phyloP scores from a whole-genome alignment of 2,329 filamentous ascomycete genomes.

The Arthroderma uncinatum region DNA sequence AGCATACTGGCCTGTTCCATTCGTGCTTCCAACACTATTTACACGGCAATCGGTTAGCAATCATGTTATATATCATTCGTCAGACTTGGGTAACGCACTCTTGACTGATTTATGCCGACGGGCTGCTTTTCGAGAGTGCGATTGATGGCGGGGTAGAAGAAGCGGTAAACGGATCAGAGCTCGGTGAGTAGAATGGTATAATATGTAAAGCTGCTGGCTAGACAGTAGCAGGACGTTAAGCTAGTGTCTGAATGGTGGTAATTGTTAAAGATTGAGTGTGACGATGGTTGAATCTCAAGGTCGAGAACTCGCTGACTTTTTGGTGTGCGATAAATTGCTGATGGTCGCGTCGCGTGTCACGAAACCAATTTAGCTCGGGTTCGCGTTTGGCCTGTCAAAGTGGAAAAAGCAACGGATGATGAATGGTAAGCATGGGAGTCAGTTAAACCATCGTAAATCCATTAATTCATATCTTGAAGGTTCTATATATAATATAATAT shows the following conservation, averaged over 20 bases:
- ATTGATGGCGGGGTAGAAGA: neutral
- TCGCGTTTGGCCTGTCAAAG: neutral
- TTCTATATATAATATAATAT: slow-evolving; percentile 1
- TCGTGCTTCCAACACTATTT: slow-evolving; percentile 83
- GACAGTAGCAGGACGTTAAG: neutral
- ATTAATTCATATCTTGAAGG: neutral
- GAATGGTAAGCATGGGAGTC: neutral
- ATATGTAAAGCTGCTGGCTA: neutral
- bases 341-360: neutral
- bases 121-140: neutral
- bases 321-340: neutral
- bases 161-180: neutral
- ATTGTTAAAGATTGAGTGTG: neutral
- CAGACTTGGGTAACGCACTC: neutral
- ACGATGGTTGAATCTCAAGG: neutral
- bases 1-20: slow-evolving; percentile 86
- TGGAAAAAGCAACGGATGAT: neutral
- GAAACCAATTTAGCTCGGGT: slow-evolving; percentile 1
- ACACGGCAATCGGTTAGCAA: neutral
- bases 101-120: neutral
- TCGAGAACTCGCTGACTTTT: neutral
- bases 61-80: neutral
- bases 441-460: neutral
- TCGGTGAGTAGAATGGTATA: neutral
- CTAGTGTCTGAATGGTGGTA: neutral